Conservation (phyloP, 306 rosid species). For the Fragaria vesca region DNA sequence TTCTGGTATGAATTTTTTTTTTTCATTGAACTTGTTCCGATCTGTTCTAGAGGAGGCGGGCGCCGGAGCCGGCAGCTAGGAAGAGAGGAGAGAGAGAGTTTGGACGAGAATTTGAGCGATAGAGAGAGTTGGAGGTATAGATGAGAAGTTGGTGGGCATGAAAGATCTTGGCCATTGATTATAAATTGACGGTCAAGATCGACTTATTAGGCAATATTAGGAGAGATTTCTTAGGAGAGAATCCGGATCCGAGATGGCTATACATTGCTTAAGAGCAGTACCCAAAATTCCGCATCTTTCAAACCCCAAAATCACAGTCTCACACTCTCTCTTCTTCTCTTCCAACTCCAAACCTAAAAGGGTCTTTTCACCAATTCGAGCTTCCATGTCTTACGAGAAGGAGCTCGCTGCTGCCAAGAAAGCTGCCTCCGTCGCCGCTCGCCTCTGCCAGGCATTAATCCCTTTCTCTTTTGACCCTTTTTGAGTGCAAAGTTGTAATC, state of each 20-base stretch:
- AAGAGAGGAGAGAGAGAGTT: no score
- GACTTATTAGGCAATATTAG: no score
- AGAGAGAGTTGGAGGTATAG: no score
- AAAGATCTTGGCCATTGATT: no score
- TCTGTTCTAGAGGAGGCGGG: no score
- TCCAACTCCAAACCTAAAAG: slow-evolving; percentile 4
- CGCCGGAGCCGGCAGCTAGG: no score
- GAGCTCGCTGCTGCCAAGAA: slow-evolving; percentile 89
- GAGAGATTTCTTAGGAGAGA: no score
- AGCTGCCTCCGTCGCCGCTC: slow-evolving; percentile 85
- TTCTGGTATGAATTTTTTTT: no score
- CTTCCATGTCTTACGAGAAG: slow-evolving; percentile 80
- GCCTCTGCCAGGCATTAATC: slow-evolving; percentile 74
- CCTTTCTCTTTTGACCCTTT: background rate
- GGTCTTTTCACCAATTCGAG: slow-evolving; percentile 13
- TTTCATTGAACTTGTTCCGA: no score
- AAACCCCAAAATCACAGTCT: slow-evolving; percentile 25
- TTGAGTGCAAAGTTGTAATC: background rate
- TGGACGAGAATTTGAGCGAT: no score
- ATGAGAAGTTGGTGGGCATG: no score
- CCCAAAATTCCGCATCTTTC: slow-evolving; percentile 25
- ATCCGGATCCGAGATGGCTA: slow-evolving; percentile 12
- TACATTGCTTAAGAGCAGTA: slow-evolving; percentile 24
- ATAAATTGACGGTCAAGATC: no score
- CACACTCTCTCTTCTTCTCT: background rate